Evolutionary conservation across 2,329 filamentous ascomycete genomes (phyloP), one percentile per base, ranked within the genome.

Genomic region (Pseudocercospora fuligena): DNA sequence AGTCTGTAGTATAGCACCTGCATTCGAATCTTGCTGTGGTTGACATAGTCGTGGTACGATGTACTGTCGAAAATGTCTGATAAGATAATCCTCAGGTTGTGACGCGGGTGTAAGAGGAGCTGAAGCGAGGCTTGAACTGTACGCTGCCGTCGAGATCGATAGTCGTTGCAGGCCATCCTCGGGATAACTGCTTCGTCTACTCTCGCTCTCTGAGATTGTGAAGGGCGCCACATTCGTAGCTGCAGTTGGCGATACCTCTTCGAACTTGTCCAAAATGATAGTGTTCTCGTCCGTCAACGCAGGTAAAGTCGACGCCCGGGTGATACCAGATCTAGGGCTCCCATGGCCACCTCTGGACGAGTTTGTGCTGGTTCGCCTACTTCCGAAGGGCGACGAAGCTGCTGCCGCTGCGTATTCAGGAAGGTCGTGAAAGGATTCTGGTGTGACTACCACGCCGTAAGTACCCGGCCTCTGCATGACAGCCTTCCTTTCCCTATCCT

Each of bases 401-500:
- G 33, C 47, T 1, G 40, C 60, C 1, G 68, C 49, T 9, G 77
- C 78, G 72, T 86, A 86, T 70, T 87, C 85, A 4, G 85, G 83
- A 8, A 85, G 75, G 31, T 80, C 77, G 27, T 80, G 78, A 71
- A 88, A 88, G 73, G 84, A 87, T 16, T 82, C 80, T 5, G 83
- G 85, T 47, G 86, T 85, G 63, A 84, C 81, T 21, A 88, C 78
- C 21, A 88, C 84, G 72, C 84, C 80, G 73, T 84, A 88, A 1
- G 85, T 87, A 16, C 86, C 86, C 1, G 86, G 85, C 36, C 76
- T 77, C 43, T 80, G 79, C 7, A 77, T 77, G 60, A 83, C 81
- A 16, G 86, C 86, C 73, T 88, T 88, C 65, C 78, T 81, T 73
- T 88, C 86, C 47, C 86, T 80, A 29, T 88, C 86, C 69, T 87